Conservation (phyloP, 192 early-diverging fungal species). For the Coemansia sp. region DNA sequence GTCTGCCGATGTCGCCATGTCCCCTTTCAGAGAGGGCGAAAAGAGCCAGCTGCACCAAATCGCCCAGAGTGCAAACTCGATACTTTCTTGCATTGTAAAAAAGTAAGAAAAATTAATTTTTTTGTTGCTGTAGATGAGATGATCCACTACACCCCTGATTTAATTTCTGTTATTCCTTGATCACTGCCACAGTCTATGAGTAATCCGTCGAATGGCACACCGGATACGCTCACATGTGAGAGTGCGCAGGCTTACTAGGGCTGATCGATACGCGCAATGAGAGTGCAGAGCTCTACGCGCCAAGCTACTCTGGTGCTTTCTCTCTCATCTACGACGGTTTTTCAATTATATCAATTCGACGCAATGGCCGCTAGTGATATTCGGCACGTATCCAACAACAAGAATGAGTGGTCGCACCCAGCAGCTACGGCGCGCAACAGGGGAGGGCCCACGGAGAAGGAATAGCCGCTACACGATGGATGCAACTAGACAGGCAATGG, state of each 20-base stretch:
- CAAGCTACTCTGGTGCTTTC: constrained; percentile 3
- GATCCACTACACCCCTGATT: too few species aligned
- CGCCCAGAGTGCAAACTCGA: too few species aligned
- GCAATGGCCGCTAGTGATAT: constrained; percentile 35
- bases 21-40: too few species aligned
- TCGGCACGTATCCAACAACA: constrained; percentile 40
- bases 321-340: constrained; percentile 30
- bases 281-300: not conserved
- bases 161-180: too few species aligned
- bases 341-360: constrained; percentile 23
- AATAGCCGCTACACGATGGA: constrained; percentile 13
- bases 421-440: not conserved
- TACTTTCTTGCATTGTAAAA: not conserved
- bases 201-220: too few species aligned
- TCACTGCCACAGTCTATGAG: too few species aligned
- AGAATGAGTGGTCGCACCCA: not conserved
- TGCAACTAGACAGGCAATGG: too few species aligned
- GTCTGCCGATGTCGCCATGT: too few species aligned
- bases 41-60: not conserved
- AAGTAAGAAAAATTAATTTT: constrained; percentile 1
- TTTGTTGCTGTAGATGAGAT: not conserved
- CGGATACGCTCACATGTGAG: too few species aligned
- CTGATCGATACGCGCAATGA: not conserved
- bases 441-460: constrained; percentile 1
- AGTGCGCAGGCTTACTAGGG: too few species aligned